Evolutionary conservation across 1,284 basidiomycete genomes (phyloP).

Genomic region (Leucoagaricus sp.): DNA sequence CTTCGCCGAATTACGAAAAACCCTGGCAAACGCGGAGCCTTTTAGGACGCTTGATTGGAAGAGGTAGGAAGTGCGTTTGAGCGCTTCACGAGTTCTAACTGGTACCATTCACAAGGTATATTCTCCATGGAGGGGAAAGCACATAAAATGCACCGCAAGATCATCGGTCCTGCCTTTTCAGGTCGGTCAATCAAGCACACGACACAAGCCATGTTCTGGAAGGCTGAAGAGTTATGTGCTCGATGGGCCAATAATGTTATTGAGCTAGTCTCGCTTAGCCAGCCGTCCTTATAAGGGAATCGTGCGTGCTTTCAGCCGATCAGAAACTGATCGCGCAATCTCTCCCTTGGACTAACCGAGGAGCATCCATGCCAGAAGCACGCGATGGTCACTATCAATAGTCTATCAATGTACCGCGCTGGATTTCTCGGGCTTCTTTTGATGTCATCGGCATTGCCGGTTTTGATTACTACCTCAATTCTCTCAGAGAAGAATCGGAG

Average conservation of each 20-base stretch:
- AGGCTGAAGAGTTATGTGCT: conserved; percentile 47
- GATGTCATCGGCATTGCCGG: conserved; percentile 53
- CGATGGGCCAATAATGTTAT: not conserved
- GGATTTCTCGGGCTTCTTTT: conserved; percentile 51
- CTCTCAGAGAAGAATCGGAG: conserved; percentile 48
- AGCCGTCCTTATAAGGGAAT: too few relatives aligned
- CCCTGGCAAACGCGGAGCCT: conserved; percentile 55
- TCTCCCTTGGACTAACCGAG: too few relatives aligned
- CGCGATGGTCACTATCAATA: too few relatives aligned
- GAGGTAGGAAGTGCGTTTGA: too few relatives aligned
- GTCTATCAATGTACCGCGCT: conserved; percentile 47
- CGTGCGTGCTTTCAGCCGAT: too few relatives aligned
- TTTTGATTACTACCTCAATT: conserved; percentile 50
- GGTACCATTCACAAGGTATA: conserved; percentile 35
- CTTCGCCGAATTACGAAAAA: conserved; percentile 50
- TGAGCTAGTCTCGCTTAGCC: not conserved
- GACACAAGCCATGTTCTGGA: conserved; percentile 46
- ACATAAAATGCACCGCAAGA: conserved; percentile 45
- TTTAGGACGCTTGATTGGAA: conserved; percentile 49
- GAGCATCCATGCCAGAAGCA: too few relatives aligned
- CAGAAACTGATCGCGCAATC: too few relatives aligned
- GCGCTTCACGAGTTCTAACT: too few relatives aligned
- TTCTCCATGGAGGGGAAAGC: conserved; percentile 51
- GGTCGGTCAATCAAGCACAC: conserved; percentile 41
- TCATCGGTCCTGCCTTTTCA: conserved; percentile 51